Conservation (phyloP, 108 stramenopile genomes). For the Discostella pseudostelligera region DNA sequence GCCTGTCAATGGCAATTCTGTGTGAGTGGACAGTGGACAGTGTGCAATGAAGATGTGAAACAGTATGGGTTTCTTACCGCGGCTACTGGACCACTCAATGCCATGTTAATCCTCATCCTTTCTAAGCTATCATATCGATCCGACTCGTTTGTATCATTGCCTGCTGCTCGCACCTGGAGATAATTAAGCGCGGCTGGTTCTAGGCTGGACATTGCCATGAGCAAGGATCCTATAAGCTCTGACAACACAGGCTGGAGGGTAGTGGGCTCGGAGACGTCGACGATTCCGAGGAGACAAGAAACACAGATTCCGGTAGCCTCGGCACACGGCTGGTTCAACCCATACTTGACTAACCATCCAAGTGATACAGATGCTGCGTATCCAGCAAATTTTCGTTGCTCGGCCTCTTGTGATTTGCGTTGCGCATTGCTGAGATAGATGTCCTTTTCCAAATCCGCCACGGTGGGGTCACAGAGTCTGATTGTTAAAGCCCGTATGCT, state of each 20-base stretch:
- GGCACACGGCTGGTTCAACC: conserved; percentile 73
- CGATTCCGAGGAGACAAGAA: conserved; percentile 71
- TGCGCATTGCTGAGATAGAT: conserved; percentile 37
- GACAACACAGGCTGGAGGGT: conserved; percentile 80
- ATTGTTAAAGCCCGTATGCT: conserved; percentile 62
- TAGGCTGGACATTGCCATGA: conserved; percentile 75
- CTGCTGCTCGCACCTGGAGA: conserved; percentile 71
- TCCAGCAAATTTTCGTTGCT: conserved; percentile 44
- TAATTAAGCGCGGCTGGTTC: conserved; percentile 87
- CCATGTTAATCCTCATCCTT: conserved; percentile 63
- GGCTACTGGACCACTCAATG: conserved; percentile 74
- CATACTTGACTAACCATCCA: conserved; percentile 72
- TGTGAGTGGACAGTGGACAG: not conserved
- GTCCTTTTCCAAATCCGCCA: conserved; percentile 20
- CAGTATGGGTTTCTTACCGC: conserved; percentile 3
- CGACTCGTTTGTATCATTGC: conserved; percentile 33
- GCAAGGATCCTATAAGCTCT: conserved; percentile 64
- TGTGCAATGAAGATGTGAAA: not conserved
- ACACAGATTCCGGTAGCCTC: conserved; percentile 80
- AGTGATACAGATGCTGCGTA: conserved; percentile 74
- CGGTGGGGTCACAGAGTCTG: conserved; percentile 59
- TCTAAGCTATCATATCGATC: conserved; percentile 72
- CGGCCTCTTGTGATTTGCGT: conserved; percentile 20
- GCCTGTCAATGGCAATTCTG: conserved; percentile 17
- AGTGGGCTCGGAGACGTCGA: conserved; percentile 59